phyloP scores from a whole-genome alignment of 176 grass and related monocot species.

The Raddia distichophylla region DNA sequence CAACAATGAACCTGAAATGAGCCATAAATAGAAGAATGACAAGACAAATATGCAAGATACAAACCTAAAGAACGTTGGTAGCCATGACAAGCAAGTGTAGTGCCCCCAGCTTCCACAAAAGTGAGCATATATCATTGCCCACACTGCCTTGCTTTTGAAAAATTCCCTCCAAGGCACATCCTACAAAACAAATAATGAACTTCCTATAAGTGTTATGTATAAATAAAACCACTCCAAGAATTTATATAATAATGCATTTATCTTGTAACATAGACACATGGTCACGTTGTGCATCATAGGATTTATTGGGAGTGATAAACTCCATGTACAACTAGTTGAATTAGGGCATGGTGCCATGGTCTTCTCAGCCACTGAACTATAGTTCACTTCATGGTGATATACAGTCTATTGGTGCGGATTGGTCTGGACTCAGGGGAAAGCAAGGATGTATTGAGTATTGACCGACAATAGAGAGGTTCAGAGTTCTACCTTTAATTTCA shows the following conservation, averaged over 20 bases:
- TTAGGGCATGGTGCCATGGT: neutral
- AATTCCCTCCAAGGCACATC: conserved; percentile 97
- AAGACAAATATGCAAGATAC: conserved; percentile 11
- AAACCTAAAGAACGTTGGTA: conserved; percentile 96
- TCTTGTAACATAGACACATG: conserved; percentile 1
- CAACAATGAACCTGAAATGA: conserved; percentile 9
- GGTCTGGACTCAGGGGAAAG: conserved; percentile 4
- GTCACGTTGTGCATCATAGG: conserved; percentile 13
- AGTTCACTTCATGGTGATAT: neutral
- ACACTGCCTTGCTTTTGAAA: conserved; percentile 90
- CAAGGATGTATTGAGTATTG: neutral
- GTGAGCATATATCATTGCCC: conserved; percentile 99
- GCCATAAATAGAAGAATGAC: conserved; percentile 12
- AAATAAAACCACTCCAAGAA: conserved; percentile 13
- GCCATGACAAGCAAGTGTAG: conserved; percentile 96
- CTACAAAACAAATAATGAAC: conserved; percentile 53
- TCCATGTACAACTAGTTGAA: conserved; percentile 28
- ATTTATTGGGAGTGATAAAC: conserved; percentile 20
- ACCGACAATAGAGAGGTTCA: neutral
- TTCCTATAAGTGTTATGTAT: conserved; percentile 3
- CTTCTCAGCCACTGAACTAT: neutral
- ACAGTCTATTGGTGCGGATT: conserved; percentile 2
- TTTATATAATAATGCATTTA: neutral
- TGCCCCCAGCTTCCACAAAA: conserved; percentile 99
- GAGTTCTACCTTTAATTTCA: conserved; percentile 1